phyloP scores from a whole-genome alignment of 208 protist species.

The Naegleria fowleri region DNA sequence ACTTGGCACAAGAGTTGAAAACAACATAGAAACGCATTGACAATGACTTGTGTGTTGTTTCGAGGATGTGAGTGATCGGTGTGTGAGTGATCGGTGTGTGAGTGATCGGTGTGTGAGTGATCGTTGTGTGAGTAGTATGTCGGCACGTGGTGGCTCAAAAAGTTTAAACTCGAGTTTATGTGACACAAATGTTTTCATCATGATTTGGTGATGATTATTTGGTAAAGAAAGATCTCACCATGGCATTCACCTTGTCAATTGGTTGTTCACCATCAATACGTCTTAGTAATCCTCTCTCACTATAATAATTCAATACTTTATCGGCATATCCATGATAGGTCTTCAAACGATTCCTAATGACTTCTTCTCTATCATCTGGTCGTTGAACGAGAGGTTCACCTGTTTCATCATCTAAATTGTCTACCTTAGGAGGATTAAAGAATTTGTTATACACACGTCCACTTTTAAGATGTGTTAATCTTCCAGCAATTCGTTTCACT shows the following conservation, averaged over 20 bases:
- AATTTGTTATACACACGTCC: conserved; percentile 53
- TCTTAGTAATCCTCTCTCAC: not conserved
- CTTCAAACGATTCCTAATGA: conserved; percentile 4
- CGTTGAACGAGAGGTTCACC: conserved; percentile 30
- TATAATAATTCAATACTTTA: not conserved
- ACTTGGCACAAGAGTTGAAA: no score
- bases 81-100: no score
- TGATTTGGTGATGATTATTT: not conserved
- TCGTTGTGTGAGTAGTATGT: no score
- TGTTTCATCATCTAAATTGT: conserved; percentile 26
- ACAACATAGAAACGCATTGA: no score
- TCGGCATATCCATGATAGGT: not conserved
- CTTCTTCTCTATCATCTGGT: conserved; percentile 11
- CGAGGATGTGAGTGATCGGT: no score
- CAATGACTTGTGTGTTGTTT: no score
- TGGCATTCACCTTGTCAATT: not conserved
- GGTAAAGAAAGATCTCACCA: not conserved
- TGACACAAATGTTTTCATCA: no score
- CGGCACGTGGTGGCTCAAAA: no score
- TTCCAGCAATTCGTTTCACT: conserved; percentile 19
- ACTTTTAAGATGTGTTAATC: conserved; percentile 42
- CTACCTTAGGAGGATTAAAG: conserved; percentile 40
- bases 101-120: no score
- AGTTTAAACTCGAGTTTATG: no score
- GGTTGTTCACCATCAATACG: conserved; percentile 15